A percentile compares a stretch with the other conserved stretches of the same genome.
These are phyloP conservation scores for Echinochloa phyllopogon DNA, from an alignment of 176 grass and related monocot species.

Conservation along the genomic window DNA sequence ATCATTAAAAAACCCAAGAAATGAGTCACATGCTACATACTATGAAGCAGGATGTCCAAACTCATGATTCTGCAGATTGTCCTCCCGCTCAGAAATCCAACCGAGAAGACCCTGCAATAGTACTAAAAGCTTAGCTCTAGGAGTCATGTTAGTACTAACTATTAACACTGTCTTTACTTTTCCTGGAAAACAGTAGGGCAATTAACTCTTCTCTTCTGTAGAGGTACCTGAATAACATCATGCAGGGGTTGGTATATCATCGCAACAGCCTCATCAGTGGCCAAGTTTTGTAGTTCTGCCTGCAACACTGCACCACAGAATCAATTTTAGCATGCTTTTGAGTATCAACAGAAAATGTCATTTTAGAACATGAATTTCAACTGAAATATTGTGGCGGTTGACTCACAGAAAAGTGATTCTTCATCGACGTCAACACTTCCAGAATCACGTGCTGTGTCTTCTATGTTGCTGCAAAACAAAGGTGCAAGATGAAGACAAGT, in stretches of 20 bases:
- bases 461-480: conserved; percentile 79
- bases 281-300: conserved; percentile 66
- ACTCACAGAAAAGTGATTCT: conserved; percentile 75
- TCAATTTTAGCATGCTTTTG: conserved; percentile 36
- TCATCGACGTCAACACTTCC: conserved; percentile 83
- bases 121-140: conserved; percentile 39
- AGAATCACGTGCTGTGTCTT: conserved; percentile 88
- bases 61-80: conserved; percentile 53
- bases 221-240: conserved; percentile 77
- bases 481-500: conserved; percentile 25
- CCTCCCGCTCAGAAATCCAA: conserved; percentile 71
- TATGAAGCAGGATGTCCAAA: conserved; percentile 81
- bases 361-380: conserved; percentile 18
- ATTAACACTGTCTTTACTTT: conserved; percentile 4
- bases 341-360: neutral
- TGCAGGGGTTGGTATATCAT: conserved; percentile 82
- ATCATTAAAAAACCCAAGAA: conserved; percentile 29
- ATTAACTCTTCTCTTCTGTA: conserved; percentile 18
- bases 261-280: conserved; percentile 53
- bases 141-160: conserved; percentile 3
- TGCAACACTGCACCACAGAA: conserved; percentile 55
- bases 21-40: conserved; percentile 54
- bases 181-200: neutral
- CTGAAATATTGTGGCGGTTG: conserved; percentile 18
- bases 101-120: conserved; percentile 64